Evolutionary conservation across 2,329 filamentous ascomycete genomes (phyloP).

Genomic region (Apiospora hydei): DNA sequence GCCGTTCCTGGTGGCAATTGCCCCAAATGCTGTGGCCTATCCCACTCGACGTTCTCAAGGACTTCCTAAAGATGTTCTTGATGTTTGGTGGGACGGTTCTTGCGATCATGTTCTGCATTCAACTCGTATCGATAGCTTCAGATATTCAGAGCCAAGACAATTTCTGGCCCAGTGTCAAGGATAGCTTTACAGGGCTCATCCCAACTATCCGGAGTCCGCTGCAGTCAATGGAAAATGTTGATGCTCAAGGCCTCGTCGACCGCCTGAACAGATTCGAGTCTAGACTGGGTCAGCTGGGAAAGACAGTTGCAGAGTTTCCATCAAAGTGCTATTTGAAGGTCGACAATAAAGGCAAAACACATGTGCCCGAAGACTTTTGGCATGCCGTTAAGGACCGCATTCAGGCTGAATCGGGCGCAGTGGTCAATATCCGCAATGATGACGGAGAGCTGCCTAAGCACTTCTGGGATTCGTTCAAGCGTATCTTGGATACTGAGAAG

Average conservation of each 20-base stretch:
- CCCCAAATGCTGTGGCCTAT: slow-evolving; percentile 5
- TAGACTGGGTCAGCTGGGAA: slow-evolving; percentile 42
- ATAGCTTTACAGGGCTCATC: slow-evolving; percentile 33
- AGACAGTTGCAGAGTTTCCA: slow-evolving; percentile 53
- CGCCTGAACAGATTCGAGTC: slow-evolving; percentile 39
- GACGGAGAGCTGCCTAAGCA: slow-evolving; percentile 42
- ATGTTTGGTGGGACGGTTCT: neutral
- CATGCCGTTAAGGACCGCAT: slow-evolving; percentile 66
- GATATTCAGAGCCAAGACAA: neutral
- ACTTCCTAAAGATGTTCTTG: neutral
- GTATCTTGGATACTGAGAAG: slow-evolving; percentile 50
- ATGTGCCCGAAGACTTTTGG: slow-evolving; percentile 70
- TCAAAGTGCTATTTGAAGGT: slow-evolving; percentile 62
- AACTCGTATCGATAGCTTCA: neutral
- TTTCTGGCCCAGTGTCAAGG: slow-evolving; percentile 19
- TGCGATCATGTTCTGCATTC: neutral
- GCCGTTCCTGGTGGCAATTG: slow-evolving; percentile 2
- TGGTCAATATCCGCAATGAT: slow-evolving; percentile 48
- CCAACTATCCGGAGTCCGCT: slow-evolving; percentile 28
- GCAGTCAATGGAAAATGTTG: neutral
- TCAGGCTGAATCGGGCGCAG: slow-evolving; percentile 51
- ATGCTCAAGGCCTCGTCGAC: slow-evolving; percentile 25
- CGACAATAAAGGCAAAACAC: slow-evolving; percentile 56
- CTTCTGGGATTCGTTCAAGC: slow-evolving; percentile 52
- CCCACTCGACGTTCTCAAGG: neutral